Conservation (phyloP, 2,329 filamentous ascomycete species). For the Epicoccum nigrum region DNA sequence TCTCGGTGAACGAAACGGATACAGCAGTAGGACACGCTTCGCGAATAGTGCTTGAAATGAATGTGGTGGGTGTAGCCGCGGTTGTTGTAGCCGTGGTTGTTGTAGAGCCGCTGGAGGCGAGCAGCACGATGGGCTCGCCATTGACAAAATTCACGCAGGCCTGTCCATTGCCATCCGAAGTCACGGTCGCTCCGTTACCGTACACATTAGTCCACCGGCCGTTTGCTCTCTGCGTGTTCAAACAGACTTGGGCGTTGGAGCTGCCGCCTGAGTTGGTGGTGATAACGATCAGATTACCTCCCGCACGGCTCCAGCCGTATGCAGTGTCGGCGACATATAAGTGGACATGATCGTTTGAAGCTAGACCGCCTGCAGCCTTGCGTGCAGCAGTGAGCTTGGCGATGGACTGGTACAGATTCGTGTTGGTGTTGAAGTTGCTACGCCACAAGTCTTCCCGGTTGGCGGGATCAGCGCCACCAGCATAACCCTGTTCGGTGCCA, state of each 20-base stretch:
- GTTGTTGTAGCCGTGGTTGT: constrained; percentile 9
- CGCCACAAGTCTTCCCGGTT: constrained; percentile 52
- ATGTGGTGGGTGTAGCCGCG: constrained; percentile 16
- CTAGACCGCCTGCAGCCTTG: constrained; percentile 50
- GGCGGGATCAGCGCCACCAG: constrained; percentile 46
- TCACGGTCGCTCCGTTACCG: constrained; percentile 44
- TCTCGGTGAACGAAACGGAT: constrained; percentile 54
- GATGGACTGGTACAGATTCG: constrained; percentile 39
- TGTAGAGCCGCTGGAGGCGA: constrained; percentile 21
- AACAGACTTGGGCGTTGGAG: constrained; percentile 51
- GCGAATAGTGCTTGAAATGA: background rate
- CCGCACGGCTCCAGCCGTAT: constrained; percentile 56
- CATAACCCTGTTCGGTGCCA: constrained; percentile 48
- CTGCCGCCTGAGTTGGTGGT: constrained; percentile 54
- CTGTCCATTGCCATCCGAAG: constrained; percentile 49
- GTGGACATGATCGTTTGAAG: constrained; percentile 53
- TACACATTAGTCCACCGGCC: constrained; percentile 52
- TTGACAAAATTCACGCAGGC: constrained; percentile 52
- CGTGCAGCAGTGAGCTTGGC: constrained; percentile 34
- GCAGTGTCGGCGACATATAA: constrained; percentile 51
- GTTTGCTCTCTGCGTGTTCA: constrained; percentile 49
- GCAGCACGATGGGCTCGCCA: constrained; percentile 53
- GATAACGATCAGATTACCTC: constrained; percentile 54
- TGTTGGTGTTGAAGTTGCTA: constrained; percentile 41
- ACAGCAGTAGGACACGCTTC: constrained; percentile 39